Evolutionary conservation across 805 yeast genomes (phyloP), one percentile per base, ranked within the genome.

Genomic region (Ogataea methylovora): DNA sequence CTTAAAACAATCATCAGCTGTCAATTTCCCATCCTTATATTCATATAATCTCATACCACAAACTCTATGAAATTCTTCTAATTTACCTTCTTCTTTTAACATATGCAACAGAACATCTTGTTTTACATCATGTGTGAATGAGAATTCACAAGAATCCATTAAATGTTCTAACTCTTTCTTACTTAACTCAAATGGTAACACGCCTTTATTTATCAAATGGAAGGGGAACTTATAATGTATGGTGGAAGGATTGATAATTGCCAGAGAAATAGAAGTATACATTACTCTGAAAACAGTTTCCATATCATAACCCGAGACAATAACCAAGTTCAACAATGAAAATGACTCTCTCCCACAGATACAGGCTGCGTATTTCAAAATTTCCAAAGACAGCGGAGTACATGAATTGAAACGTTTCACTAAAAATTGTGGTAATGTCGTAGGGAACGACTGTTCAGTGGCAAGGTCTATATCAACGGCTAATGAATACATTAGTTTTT

Each of bases 181-280:
- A 10, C 51, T 37, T 11, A 65, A 32, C 7, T 27, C 10, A 5
- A 39, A 11, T 11, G 34, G 26, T 21, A 19, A 37, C 10, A 5
- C 18, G 3, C 29, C 24, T 10, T 55, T 60, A 24, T 55, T 49
- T 1, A 63, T 56, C 8, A 55, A 47, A 12, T 64, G 65, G 36
- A 69, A 65, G 8, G 77, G 76, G 16, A 69, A 49, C 41, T 71
- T 72, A 45, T 69, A 69, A 39, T 61, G 63, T 2, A 65, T 50
- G 18, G 65, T 60, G 11, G 59, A 46, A 1, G 75, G 71, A 2
- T 43, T 40, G 5, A 72, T 44, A 3, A 69, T 27, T 12, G 52
- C 47, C 10, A 50, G 31, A 19, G 60, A 57, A 10, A 61, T 43
- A 13, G 65, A 61, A 25, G 55, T 45, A 18, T 54, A 57, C 5